Evolutionary conservation across 73 alveolate genomes (phyloP), one percentile per base, ranked within the genome.

Genomic region (Blepharisma stoltei): DNA sequence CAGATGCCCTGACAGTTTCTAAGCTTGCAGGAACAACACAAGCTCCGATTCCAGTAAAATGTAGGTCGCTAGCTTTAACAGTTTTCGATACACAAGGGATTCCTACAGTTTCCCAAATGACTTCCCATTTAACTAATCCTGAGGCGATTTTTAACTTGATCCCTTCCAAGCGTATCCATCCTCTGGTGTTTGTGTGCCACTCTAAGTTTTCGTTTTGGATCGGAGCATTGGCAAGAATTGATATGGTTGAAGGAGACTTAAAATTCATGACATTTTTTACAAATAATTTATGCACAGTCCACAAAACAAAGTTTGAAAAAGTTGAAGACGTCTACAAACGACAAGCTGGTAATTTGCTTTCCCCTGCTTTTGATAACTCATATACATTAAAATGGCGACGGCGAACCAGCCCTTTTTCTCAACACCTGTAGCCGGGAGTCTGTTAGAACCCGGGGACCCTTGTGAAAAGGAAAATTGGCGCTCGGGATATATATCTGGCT

Each of bases 51-150:
- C 79, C 60, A 67, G 88, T 78, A 6, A 70, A 76, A 37, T 78
- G 54, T 6, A 65, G 55, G 48, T 69, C 77, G 46, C 44, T 78
- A 7, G 94, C 88, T 9, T 53, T 87, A 7, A 83, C 60, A 60
- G 47, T 83, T 6, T 71, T 69, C 38, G 94, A 87, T 70, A 87
- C 94, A 6, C 94, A 90, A 6, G 94, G 94, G 7, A 71, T 87
- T 32, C 94, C 94, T 8, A 87, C 86, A 47, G 54, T 48, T 8
- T 44, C 71, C 9, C 84, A 87, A 48, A 86, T 66, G 5, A 37
- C 77, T 6, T 21, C 90, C 9, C 54, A 50, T 6, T 65, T 87
- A 14, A 67, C 50, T n/a, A 80, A 82, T 73, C 75, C 77, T 49
- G 78, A 77, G 27, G 90, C 80, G 54, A 67, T 75, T 4, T 70